Conservation (phyloP, 2,329 filamentous ascomycete genomes). For the Colletotrichum chlorophyti region DNA sequence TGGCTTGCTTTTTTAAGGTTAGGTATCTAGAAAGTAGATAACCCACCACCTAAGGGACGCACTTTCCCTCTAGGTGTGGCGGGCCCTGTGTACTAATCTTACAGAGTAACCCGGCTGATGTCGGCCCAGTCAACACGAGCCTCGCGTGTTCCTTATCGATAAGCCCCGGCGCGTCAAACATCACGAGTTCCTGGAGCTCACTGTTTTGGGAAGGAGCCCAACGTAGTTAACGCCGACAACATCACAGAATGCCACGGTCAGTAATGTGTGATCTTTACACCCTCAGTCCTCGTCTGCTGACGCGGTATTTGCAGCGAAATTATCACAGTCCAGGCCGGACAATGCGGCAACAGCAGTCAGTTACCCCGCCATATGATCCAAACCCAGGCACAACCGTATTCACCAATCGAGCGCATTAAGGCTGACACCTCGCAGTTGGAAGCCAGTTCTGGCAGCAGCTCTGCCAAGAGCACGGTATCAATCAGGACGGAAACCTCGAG, state of each 20-base stretch:
- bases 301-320: constrained; percentile 77
- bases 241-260: constrained; percentile 28
- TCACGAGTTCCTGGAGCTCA: constrained; percentile 8
- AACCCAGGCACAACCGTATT: neutral
- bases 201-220: constrained; percentile 17
- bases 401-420: neutral
- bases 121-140: constrained; percentile 10
- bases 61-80: too few species aligned
- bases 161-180: constrained; percentile 28
- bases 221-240: constrained; percentile 14
- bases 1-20: neutral
- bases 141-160: constrained; percentile 30
- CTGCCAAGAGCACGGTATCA: constrained; percentile 97
- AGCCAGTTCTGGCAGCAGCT: constrained; percentile 99
- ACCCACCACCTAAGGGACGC: too few species aligned
- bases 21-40: too few species aligned
- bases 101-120: too few species aligned
- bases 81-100: too few species aligned
- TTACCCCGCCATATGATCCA: constrained; percentile 39
- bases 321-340: constrained; percentile 98
- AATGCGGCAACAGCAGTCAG: constrained; percentile 99
- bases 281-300: neutral
- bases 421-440: constrained; percentile 70
- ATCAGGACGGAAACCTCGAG: constrained; percentile 94
- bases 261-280: neutral